phyloP scores from a whole-genome alignment of 345 rosid species.

The Pseudoturritis turrita region DNA sequence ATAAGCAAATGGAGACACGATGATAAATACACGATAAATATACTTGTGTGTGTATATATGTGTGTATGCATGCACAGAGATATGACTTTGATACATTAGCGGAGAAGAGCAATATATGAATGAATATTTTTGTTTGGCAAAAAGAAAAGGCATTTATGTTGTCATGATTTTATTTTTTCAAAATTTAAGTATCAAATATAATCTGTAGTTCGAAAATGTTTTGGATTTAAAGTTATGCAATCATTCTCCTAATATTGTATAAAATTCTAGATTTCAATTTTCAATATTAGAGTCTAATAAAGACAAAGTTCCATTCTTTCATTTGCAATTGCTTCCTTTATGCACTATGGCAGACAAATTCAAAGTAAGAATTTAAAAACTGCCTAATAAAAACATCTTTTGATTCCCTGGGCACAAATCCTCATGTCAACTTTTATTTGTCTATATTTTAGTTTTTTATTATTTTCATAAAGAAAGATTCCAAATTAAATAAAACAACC shows the following conservation, averaged over 20 bases:
- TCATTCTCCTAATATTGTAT: neutral
- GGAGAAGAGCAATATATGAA: neutral
- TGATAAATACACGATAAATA: neutral
- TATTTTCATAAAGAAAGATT: slow-evolving; percentile 27
- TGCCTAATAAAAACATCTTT: slow-evolving; percentile 34
- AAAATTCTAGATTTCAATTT: neutral
- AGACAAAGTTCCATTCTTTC: slow-evolving; percentile 12
- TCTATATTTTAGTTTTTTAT: neutral
- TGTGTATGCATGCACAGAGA: slow-evolving; percentile 13
- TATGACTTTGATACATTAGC: neutral
- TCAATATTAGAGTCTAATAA: slow-evolving; percentile 10
- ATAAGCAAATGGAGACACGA: neutral
- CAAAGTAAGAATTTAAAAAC: slow-evolving; percentile 24
- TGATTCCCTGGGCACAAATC: slow-evolving; percentile 35
- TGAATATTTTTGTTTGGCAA: neutral
- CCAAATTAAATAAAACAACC: slow-evolving; percentile 18
- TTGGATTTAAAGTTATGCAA: neutral
- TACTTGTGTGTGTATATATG: neutral
- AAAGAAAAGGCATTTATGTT: slow-evolving; percentile 8
- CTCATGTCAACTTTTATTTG: slow-evolving; percentile 29
- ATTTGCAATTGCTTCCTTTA: slow-evolving; percentile 9
- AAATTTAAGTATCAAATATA: slow-evolving; percentile 6
- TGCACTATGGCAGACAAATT: slow-evolving; percentile 33
- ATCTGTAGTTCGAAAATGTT: slow-evolving; percentile 1
- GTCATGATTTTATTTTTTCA: neutral